Conservation (phyloP, 805 yeast species). For the Metschnikowia arizonensis region DNA sequence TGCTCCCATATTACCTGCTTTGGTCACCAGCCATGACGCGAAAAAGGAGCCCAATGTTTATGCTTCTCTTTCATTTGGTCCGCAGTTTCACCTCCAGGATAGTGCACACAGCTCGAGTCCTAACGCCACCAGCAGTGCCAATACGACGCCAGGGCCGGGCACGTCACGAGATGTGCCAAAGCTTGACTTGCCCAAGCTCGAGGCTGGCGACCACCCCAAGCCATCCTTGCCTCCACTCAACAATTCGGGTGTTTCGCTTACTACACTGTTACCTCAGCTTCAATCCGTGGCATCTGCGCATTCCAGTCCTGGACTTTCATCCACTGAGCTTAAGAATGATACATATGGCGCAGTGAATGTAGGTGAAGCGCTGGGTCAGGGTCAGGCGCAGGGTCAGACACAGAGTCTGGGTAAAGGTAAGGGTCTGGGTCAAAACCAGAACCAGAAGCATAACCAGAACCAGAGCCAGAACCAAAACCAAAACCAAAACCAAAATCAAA, state of each 20-base stretch:
- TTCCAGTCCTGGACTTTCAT: background rate
- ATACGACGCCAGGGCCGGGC: background rate
- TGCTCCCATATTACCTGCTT: slow-evolving; percentile 32
- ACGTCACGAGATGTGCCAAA: background rate
- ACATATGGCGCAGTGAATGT: background rate
- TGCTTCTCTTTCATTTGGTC: slow-evolving; percentile 46
- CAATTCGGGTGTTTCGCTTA: slow-evolving; percentile 17
- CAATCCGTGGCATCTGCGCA: background rate
- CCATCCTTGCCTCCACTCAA: slow-evolving; percentile 20
- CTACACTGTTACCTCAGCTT: slow-evolving; percentile 25
- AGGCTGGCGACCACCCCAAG: slow-evolving; percentile 11
- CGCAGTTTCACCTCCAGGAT: slow-evolving; percentile 33
- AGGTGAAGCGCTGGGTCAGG: background rate
- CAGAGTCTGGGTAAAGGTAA: background rate
- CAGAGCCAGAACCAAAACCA: background rate
- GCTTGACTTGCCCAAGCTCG: slow-evolving; percentile 5
- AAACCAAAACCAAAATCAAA: background rate
- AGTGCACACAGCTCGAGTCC: background rate
- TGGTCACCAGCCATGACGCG: slow-evolving; percentile 16
- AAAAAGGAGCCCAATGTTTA: slow-evolving; percentile 13
- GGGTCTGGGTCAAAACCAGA: background rate
- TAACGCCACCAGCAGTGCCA: background rate
- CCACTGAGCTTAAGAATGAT: background rate
- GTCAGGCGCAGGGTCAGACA: background rate
- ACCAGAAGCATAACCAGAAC: background rate